Evolutionary conservation across 2,329 filamentous ascomycete genomes (phyloP).

Genomic region (Claviceps sorghi): DNA sequence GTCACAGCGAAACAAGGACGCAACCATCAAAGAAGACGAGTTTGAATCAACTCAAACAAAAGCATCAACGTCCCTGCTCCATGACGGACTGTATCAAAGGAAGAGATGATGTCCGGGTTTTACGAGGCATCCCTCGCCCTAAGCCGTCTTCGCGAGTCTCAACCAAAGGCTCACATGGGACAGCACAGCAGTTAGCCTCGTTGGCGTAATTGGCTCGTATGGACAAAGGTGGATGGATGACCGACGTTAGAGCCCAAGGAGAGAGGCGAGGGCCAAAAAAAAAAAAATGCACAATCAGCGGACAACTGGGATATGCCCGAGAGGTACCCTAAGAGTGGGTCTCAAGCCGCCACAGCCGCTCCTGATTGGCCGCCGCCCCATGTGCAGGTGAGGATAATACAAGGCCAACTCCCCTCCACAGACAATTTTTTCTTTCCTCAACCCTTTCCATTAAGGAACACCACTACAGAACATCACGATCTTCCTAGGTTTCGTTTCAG

Average conservation of each 20-base stretch:
- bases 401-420: constrained; percentile 23
- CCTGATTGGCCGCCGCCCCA: constrained; percentile 9
- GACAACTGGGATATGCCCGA: constrained; percentile 3
- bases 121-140: not conserved
- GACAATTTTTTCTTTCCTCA: constrained; percentile 20
- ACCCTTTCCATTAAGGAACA: constrained; percentile 11
- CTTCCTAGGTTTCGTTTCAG: constrained; percentile 26
- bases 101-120: not conserved
- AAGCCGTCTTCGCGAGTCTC: not conserved
- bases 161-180: not conserved
- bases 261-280: not conserved
- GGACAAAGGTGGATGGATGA: not conserved
- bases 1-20: not conserved
- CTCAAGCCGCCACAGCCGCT: constrained; percentile 2
- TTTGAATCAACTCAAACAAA: not conserved
- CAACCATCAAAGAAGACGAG: not conserved
- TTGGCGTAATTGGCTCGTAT: not conserved
- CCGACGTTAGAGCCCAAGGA: not conserved
- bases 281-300: constrained; percentile 1
- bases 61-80: not conserved
- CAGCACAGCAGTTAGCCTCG: not conserved
- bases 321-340: constrained; percentile 12
- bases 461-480: constrained; percentile 18
- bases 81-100: not conserved
- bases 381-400: constrained; percentile 18